phyloP scores from a whole-genome alignment of 2,329 filamentous ascomycete genomes.

The Epichloe uncinata region DNA sequence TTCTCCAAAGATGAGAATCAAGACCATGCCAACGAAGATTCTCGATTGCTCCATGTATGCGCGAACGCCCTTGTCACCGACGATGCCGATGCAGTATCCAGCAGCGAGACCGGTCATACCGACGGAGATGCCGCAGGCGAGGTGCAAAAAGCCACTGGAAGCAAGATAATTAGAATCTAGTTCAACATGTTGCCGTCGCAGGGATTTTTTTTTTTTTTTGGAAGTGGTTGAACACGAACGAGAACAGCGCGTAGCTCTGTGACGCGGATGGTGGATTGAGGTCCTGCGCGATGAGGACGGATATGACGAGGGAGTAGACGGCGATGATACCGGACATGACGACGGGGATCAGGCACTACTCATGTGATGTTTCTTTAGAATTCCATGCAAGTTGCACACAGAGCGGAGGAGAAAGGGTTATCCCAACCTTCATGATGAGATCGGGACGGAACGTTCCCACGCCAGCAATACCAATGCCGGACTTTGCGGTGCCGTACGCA shows the following conservation, averaged over 20 bases:
- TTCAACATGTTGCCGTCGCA: background rate
- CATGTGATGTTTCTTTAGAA: background rate
- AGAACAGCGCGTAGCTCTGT: conserved; percentile 71
- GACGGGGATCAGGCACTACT: conserved; percentile 67
- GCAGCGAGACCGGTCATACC: conserved; percentile 87
- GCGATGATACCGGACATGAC: conserved; percentile 99
- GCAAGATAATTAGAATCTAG: conserved; percentile 8
- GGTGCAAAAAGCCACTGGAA: conserved; percentile 75
- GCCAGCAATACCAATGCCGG: conserved; percentile 75
- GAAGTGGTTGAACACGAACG: conserved; percentile 34
- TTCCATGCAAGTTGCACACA: background rate
- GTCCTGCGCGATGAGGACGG: conserved; percentile 88
- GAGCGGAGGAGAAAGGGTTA: too few species aligned
- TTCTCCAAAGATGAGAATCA: conserved; percentile 97
- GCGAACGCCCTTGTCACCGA: conserved; percentile 87
- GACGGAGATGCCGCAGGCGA: conserved; percentile 80
- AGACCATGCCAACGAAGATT: conserved; percentile 95
- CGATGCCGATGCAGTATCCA: conserved; percentile 90
- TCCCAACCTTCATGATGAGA: conserved; percentile 73
- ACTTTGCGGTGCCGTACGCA: conserved; percentile 79
- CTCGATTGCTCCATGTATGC: conserved; percentile 93
- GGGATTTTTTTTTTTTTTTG: background rate
- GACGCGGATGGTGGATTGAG: conserved; percentile 53
- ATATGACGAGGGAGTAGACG: conserved; percentile 93
- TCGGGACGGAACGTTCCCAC: conserved; percentile 76